These are phyloP conservation scores for Herpetomonas tarakana DNA, from an alignment of 208 protist species.

Conservation along the genomic window DNA sequence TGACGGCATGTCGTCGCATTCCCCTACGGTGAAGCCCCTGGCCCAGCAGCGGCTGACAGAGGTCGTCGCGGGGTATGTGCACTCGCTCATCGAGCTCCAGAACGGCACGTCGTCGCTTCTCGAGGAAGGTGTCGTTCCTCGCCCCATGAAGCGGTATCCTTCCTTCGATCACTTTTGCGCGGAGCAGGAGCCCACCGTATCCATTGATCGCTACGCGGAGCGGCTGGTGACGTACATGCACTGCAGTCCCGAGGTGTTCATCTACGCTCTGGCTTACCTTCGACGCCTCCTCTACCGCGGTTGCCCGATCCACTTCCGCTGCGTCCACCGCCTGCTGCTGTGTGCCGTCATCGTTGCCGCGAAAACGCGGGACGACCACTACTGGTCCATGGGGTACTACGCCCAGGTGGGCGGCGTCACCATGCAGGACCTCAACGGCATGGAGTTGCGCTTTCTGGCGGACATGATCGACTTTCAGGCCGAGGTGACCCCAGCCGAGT, in stretches of 20 bases:
- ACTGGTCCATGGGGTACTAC: conserved; percentile 85
- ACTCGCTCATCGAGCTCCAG: conserved; percentile 35
- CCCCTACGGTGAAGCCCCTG: conserved; percentile 25
- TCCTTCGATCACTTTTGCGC: conserved; percentile 50
- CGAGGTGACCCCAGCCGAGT: conserved; percentile 38
- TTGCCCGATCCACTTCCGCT: conserved; percentile 39
- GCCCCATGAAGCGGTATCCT: conserved; percentile 22
- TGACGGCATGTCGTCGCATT: no score
- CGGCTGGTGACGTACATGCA: conserved; percentile 49
- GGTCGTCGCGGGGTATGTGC: conserved; percentile 29
- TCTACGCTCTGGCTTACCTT: conserved; percentile 50
- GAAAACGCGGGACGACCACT: conserved; percentile 83
- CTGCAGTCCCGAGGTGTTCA: conserved; percentile 39
- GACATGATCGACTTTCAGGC: conserved; percentile 52
- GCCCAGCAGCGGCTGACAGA: conserved; percentile 31
- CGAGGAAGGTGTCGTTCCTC: conserved; percentile 8
- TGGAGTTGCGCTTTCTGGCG: conserved; percentile 80
- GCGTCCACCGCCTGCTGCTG: conserved; percentile 77
- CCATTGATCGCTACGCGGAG: conserved; percentile 37
- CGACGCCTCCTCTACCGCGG: conserved; percentile 26
- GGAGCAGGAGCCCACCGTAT: conserved; percentile 32
- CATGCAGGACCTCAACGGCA: conserved; percentile 58
- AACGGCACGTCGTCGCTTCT: neutral
- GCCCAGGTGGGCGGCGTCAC: conserved; percentile 76
- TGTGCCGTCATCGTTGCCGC: conserved; percentile 64